Evolutionary conservation across 148 eudicot species (phyloP), one percentile per base, ranked within the genome.

Genomic region (Rhododendron kiyosumense): DNA sequence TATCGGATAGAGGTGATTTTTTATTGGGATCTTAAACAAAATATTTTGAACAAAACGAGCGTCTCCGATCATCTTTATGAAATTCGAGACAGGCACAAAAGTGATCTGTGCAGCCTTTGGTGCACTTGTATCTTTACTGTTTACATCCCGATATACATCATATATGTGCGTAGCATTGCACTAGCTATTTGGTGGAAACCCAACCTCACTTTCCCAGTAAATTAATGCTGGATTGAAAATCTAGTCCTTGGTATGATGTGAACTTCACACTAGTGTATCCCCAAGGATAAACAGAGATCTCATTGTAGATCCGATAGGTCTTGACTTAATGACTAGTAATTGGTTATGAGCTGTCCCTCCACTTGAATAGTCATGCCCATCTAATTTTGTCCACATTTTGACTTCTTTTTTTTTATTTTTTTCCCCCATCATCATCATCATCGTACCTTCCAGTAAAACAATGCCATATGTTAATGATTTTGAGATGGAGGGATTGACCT

Each of bases 271-370:
- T 65, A 2, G 73, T n/a, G 73, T 11, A 65, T 63, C 69, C 28
- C 69, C 11, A 63, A n/a, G 13, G 73, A 65, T 65, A 14, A n/a
- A n/a, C 32, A 65, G 73, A 65, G 32, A 65, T 65, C 73, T n/a
- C 32, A 65, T 65, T 9, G 73, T 65, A n/a, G 73, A 65, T 65
- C 13, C 32, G 30, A n/a, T 26, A 65, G 32, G 73, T 10, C 73
- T 65, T 65, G 73, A 65, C 73, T 26, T 2, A 26, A 20, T 57
- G 4, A 24, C 45, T 41, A 41, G 45, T 41, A 54, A 26, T 30
- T 71, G 76, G 76, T 32, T n/a, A 30, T 71, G 76, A 71, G 76
- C 76, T 71, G 76, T 71, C 41, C 76, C 76, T 71, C 76, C 76
- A 71, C 41, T 71, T 30, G 76, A 71, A 71, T 1, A 71, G 76